Conservation (phyloP, 805 yeast species). For the Candida anglica region DNA sequence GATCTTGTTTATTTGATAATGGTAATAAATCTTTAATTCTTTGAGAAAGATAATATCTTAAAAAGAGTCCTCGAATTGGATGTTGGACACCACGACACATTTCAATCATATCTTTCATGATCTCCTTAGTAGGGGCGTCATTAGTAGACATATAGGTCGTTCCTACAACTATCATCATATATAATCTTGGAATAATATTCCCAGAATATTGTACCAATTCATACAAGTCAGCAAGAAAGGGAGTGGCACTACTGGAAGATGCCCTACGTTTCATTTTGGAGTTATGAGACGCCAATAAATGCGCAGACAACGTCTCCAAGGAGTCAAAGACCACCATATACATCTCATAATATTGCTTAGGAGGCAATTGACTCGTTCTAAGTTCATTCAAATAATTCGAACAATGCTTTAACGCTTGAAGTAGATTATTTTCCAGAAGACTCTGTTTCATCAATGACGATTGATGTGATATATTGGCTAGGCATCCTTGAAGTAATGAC, state of each 20-base stretch:
- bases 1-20: conserved; percentile 29
- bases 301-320: conserved; percentile 60
- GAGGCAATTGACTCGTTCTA: conserved; percentile 69
- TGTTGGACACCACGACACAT: conserved; percentile 97
- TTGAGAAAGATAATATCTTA: conserved; percentile 86
- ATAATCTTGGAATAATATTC: conserved; percentile 85
- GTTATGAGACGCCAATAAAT: conserved; percentile 64
- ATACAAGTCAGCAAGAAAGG: conserved; percentile 75
- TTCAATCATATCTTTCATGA: conserved; percentile 93
- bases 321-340: conserved; percentile 84
- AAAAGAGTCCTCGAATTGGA: conserved; percentile 86
- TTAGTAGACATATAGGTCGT: conserved; percentile 76
- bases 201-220: conserved; percentile 96
- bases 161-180: conserved; percentile 94
- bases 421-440: conserved; percentile 59
- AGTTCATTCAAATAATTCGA: conserved; percentile 78
- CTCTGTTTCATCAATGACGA: conserved; percentile 72
- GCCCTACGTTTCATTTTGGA: conserved; percentile 48
- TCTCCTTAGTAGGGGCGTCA: conserved; percentile 78
- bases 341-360: conserved; percentile 90
- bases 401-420: conserved; percentile 88
- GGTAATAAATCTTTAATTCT: conserved; percentile 69
- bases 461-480: conserved; percentile 58
- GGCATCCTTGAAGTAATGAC: conserved; percentile 20
- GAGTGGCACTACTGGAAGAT: conserved; percentile 22